These are phyloP conservation scores for Talaromyces sp. DNA, from an alignment of 2,329 filamentous ascomycete species.

Conservation along the genomic window DNA sequence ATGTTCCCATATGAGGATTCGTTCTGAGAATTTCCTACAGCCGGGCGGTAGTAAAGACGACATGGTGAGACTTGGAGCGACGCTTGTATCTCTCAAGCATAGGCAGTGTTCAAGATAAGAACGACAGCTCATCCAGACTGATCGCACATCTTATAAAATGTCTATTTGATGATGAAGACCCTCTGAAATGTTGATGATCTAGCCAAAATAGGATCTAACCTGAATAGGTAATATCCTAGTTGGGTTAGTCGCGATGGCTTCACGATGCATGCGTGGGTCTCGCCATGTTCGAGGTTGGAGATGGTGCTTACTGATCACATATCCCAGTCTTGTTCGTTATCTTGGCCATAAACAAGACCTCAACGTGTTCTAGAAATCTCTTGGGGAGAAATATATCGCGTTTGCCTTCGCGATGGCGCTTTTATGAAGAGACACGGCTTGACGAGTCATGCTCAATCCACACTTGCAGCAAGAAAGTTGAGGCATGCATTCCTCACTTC, in stretches of 20 bases:
- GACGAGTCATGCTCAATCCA: neutral
- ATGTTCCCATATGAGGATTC: slow-evolving; percentile 11
- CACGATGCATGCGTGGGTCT: neutral
- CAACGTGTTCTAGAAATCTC: neutral
- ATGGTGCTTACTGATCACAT: neutral
- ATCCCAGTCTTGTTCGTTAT: neutral
- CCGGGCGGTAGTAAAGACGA: neutral
- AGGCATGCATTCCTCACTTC: slow-evolving; percentile 6
- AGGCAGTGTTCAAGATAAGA: neutral
- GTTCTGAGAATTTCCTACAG: slow-evolving; percentile 5
- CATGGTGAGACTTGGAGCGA: neutral
- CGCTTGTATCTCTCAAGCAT: neutral
- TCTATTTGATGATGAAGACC: neutral
- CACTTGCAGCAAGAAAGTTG: slow-evolving; percentile 2
- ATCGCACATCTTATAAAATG: neutral
- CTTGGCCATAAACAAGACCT: neutral
- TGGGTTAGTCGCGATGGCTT: neutral
- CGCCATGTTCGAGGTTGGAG: neutral
- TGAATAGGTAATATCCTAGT: slow-evolving; percentile 14
- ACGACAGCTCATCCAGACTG: neutral
- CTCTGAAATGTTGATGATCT: neutral
- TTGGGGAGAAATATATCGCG: neutral
- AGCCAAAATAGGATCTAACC: slow-evolving; percentile 3
- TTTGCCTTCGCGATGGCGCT: neutral
- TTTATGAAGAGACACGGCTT: neutral